Conservation (phyloP, 2,329 filamentous ascomycete species). For the Trichoderma endophyticum region DNA sequence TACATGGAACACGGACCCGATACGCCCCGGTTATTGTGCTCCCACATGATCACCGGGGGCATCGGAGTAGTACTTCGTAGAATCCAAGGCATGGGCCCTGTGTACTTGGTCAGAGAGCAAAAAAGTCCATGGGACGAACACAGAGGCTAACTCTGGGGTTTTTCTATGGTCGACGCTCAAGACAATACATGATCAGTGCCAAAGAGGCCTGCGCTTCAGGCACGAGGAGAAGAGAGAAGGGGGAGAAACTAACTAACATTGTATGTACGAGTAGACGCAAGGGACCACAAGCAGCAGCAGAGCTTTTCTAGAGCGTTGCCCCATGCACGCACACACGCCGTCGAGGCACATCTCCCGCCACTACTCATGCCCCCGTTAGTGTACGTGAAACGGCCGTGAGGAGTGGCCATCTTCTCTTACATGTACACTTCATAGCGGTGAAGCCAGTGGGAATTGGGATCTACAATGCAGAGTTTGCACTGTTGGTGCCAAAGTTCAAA, state of each 20-base stretch:
- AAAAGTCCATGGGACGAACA: not conserved
- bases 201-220: not conserved
- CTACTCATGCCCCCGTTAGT: not conserved
- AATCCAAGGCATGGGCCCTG: not conserved
- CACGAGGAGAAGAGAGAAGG: not conserved
- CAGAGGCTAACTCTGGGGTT: constrained; percentile 3
- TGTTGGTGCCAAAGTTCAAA: constrained; percentile 1
- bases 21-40: not conserved
- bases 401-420: not conserved
- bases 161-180: not conserved
- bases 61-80: not conserved
- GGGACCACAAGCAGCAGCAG: not conserved
- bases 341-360: not conserved
- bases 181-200: constrained; percentile 8
- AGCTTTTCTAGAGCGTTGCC: constrained; percentile 4
- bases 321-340: not conserved
- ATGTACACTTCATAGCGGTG: not conserved
- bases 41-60: not conserved
- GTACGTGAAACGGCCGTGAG: not conserved
- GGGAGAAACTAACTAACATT: not conserved
- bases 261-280: not conserved
- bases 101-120: not conserved
- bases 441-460: not conserved
- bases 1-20: not conserved
- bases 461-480: constrained; percentile 8